Conservation (phyloP, 352 stramenopile genomes). For the Pythium plurisporium region DNA sequence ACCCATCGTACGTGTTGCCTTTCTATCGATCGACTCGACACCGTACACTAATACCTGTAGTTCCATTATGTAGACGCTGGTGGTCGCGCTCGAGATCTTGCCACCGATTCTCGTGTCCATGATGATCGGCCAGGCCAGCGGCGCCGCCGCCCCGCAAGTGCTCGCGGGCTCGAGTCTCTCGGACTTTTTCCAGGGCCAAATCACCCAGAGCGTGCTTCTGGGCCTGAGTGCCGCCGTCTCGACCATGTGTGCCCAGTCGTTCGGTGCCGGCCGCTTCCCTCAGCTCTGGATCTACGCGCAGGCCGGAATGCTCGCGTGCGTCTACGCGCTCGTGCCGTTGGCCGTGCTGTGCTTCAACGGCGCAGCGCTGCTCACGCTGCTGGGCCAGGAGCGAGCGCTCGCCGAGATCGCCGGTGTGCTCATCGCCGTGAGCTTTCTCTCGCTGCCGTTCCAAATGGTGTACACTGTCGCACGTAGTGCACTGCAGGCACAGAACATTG, state of each 20-base stretch:
- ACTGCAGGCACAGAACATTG: slow-evolving; percentile 40
- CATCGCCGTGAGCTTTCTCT: slow-evolving; percentile 21
- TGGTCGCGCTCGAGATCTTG: slow-evolving; percentile 5
- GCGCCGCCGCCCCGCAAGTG: neutral
- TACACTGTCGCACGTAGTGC: slow-evolving; percentile 28
- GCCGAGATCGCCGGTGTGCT: slow-evolving; percentile 25
- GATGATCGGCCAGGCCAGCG: slow-evolving; percentile 15
- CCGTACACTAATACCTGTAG: neutral
- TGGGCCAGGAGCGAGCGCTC: slow-evolving; percentile 20
- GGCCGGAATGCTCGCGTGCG: slow-evolving; percentile 40
- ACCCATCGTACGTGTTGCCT: slow-evolving; percentile 28
- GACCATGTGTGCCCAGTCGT: slow-evolving; percentile 58
- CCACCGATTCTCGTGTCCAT: slow-evolving; percentile 10
- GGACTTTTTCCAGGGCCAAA: slow-evolving; percentile 19
- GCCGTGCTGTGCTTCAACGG: slow-evolving; percentile 32
- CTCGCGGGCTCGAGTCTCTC: slow-evolving; percentile 13
- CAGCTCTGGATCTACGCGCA: slow-evolving; percentile 63
- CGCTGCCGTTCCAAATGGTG: neutral
- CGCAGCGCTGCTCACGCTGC: slow-evolving; percentile 31
- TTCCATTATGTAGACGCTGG: slow-evolving; percentile 5
- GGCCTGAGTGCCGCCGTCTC: slow-evolving; percentile 49
- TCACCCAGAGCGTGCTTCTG: slow-evolving; percentile 39
- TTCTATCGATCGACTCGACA: neutral
- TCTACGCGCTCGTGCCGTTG: slow-evolving; percentile 31
- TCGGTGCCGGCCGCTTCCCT: slow-evolving; percentile 36